Percentiles rank a stretch among this genome's conserved stretches.
Conservation (phyloP, 371 early-diverging fungal genomes). For the Mortierella sp. region DNA sequence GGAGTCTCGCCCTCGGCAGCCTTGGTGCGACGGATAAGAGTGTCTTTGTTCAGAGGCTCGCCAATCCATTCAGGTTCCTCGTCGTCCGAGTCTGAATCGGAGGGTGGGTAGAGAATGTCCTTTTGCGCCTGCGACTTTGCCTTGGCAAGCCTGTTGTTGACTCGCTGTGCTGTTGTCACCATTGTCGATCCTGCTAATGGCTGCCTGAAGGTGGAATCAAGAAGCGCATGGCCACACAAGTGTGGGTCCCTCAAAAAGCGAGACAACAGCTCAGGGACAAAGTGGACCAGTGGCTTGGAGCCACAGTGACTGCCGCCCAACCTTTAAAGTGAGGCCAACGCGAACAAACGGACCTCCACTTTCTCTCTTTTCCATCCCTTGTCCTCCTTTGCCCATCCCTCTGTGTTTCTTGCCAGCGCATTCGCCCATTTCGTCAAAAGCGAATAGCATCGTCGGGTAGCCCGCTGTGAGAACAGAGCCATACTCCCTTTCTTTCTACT, state of each 20-base stretch:
- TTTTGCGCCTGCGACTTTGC: slow-evolving; percentile 24
- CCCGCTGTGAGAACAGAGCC: not conserved
- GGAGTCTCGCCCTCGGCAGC: not conserved
- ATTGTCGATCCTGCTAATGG: slow-evolving; percentile 7
- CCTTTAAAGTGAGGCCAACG: not conserved
- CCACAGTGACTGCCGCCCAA: not conserved
- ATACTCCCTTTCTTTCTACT: not conserved
- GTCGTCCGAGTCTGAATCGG: slow-evolving; percentile 48
- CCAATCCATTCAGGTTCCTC: slow-evolving; percentile 44
- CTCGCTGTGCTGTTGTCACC: slow-evolving; percentile 26
- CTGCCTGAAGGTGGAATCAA: not conserved
- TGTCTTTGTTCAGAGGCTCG: slow-evolving; percentile 49
- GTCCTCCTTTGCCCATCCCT: slow-evolving; percentile 2
- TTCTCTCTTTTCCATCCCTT: not conserved
- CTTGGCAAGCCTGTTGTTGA: slow-evolving; percentile 28
- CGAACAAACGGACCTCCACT: not conserved
- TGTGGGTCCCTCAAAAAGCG: not conserved
- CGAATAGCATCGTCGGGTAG: not conserved
- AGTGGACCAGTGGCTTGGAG: not conserved
- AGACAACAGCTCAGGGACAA: not conserved
- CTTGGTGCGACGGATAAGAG: slow-evolving; percentile 21
- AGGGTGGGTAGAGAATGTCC: slow-evolving; percentile 21
- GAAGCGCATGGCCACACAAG: no score
- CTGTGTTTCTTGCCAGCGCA: not conserved
- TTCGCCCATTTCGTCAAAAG: not conserved